phyloP scores from a whole-genome alignment of 495 filamentous ascomycete genomes.

The Penicillium ucsense region DNA sequence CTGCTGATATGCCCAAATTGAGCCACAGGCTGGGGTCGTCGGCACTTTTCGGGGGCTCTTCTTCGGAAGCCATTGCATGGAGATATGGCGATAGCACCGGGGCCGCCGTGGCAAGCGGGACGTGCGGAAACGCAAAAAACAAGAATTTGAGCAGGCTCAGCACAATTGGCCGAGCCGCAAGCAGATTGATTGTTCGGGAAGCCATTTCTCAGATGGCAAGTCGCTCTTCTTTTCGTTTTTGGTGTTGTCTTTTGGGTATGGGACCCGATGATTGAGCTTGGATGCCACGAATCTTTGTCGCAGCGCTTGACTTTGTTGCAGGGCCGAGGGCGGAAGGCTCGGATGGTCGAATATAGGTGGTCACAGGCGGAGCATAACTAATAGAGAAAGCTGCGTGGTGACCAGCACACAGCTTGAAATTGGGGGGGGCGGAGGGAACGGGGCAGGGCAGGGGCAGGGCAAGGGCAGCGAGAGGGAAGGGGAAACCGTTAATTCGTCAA shows the following conservation, averaged over 20 bases:
- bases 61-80: constrained; percentile 13
- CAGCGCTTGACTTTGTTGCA: too few species aligned
- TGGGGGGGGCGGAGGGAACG: neutral
- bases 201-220: constrained; percentile 16
- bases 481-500: neutral
- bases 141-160: constrained; percentile 41
- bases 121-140: constrained; percentile 31
- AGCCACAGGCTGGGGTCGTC: constrained; percentile 56
- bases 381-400: neutral
- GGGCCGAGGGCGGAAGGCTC: too few species aligned
- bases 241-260: too few species aligned
- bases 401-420: neutral
- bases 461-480: neutral
- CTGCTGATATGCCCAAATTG: constrained; percentile 56
- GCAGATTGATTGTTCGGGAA: constrained; percentile 20
- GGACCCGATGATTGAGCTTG: neutral
- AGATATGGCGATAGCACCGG: constrained; percentile 18
- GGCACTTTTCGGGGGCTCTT: constrained; percentile 26
- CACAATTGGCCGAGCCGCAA: constrained; percentile 33
- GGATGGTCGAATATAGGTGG: neutral
- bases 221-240: neutral
- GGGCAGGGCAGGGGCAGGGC: neutral
- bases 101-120: constrained; percentile 36
- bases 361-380: constrained; percentile 1
- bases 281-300: neutral